A percentile compares a stretch with the other conserved stretches of the same genome.
Conservation (phyloP, 2,329 filamentous ascomycete genomes). For the Massarina eburnea region DNA sequence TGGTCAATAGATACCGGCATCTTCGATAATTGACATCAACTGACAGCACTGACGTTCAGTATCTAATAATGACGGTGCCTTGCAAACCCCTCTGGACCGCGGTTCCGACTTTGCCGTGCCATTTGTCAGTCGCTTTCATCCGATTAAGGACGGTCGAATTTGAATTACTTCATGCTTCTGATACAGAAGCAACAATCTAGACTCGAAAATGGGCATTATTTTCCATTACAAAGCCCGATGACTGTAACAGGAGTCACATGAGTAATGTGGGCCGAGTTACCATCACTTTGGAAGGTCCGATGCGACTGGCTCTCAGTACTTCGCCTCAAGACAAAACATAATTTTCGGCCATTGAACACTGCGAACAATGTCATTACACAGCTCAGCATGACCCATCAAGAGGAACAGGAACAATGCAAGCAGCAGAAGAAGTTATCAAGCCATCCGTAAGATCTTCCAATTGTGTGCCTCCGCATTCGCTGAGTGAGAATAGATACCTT, state of each 20-base stretch:
- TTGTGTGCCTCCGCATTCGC: not conserved
- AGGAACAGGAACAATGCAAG: no score
- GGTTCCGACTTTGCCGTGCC: not conserved
- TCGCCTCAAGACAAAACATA: not conserved
- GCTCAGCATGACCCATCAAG: slow-evolving; percentile 28
- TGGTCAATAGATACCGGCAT: slow-evolving; percentile 12
- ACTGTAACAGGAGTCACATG: no score
- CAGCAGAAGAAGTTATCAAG: slow-evolving; percentile 22
- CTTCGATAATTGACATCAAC: no score
- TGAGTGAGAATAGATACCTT: slow-evolving; percentile 53
- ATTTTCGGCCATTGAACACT: slow-evolving; percentile 12
- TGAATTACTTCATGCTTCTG: no score
- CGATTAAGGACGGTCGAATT: not conserved
- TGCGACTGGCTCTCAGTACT: not conserved
- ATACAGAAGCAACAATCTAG: no score
- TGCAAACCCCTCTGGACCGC: no score
- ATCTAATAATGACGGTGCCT: no score
- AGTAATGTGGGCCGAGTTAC: not conserved
- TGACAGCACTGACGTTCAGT: no score
- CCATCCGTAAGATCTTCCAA: slow-evolving; percentile 43
- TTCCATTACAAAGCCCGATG: no score
- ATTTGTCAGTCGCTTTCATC: not conserved
- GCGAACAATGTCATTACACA: slow-evolving; percentile 9
- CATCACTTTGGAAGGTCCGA: not conserved
- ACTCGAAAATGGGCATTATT: no score